Evolutionary conservation across 2,329 filamentous ascomycete genomes (phyloP), one percentile per base, ranked within the genome.

Genomic region (Colletotrichum musae): DNA sequence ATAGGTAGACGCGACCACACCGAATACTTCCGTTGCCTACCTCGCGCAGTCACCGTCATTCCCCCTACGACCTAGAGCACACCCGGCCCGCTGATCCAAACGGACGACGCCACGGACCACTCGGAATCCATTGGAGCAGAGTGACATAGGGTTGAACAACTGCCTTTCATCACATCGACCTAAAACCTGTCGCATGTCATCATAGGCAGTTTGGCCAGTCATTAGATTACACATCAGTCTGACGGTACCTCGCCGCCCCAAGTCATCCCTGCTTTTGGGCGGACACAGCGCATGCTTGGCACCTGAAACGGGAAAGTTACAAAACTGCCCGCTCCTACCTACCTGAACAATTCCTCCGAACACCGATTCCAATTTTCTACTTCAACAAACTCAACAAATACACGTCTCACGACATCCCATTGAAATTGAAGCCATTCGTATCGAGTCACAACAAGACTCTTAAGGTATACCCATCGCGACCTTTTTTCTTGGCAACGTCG

Each of bases 151-250:
- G 47, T 9, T 24, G 24, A 52, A 60, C 45, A 59, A 28, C 15
- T 6, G 1, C 32, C 18, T 16, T 57, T 57, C 7, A 41, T 7
- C 50, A 16, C 24, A 13, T 53, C 24, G n/a, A 32, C 56, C 43
- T 24, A 24, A 24, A 24, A 24, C 21, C 26, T 43, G n/a, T 53
- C 58, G 58, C 58, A 53, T 47, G 48, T 61, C 58, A 53, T 54
- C 60, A 64, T 65, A 59, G 50, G 41, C 41, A 43, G 16, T 6
- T 12, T 61, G 54, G 56, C 54, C 62, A 69, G 24, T 60, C 36
- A 58, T 24, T 48, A 56, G 6, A 65, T 66, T 65, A 58, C 67
- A 67, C 67, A 70, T 69, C 32, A n/a, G 54, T 57, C 62, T 57
- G 56, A 61, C 62, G 43, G 62, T 18, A 36, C 15, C n/a, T 51